phyloP scores from a whole-genome alignment of 257 asterid genomes.

The Plantago major region DNA sequence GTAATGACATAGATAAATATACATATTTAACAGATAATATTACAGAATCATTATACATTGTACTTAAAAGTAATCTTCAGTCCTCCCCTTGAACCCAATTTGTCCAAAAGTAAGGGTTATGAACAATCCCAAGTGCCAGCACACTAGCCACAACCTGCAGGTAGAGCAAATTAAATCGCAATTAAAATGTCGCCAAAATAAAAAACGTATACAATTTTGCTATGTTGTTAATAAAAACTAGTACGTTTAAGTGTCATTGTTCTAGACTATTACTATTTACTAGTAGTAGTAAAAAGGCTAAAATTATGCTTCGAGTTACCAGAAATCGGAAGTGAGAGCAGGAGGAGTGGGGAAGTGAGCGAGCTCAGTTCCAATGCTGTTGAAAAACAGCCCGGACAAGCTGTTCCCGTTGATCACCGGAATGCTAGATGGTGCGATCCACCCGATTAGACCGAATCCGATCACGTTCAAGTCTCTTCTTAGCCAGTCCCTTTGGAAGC shows the following conservation, averaged over 20 bases:
- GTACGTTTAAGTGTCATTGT: no score
- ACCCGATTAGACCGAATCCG: constrained; percentile 89
- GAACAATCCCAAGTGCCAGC: constrained; percentile 88
- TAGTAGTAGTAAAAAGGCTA: background rate
- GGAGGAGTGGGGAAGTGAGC: constrained; percentile 87
- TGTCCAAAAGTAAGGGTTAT: constrained; percentile 81
- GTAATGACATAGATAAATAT: background rate
- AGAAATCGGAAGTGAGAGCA: constrained; percentile 69
- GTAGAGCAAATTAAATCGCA: no score
- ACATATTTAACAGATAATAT: constrained; percentile 1
- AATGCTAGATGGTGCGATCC: constrained; percentile 91
- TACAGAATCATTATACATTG: background rate
- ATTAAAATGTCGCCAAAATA: background rate
- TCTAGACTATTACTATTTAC: no score
- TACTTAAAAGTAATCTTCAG: constrained; percentile 62
- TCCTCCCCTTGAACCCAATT: constrained; percentile 98
- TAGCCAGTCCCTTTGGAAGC: constrained; percentile 84
- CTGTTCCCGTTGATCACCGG: constrained; percentile 79
- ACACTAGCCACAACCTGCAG: constrained; percentile 82
- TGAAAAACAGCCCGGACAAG: constrained; percentile 78
- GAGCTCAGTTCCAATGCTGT: constrained; percentile 84
- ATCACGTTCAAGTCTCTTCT: constrained; percentile 86
- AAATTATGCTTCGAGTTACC: constrained; percentile 35
- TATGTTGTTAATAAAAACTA: no score
- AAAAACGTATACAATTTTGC: background rate